phyloP scores from a whole-genome alignment of 768 basidiomycete species.

The Melanogaster broomeanus region DNA sequence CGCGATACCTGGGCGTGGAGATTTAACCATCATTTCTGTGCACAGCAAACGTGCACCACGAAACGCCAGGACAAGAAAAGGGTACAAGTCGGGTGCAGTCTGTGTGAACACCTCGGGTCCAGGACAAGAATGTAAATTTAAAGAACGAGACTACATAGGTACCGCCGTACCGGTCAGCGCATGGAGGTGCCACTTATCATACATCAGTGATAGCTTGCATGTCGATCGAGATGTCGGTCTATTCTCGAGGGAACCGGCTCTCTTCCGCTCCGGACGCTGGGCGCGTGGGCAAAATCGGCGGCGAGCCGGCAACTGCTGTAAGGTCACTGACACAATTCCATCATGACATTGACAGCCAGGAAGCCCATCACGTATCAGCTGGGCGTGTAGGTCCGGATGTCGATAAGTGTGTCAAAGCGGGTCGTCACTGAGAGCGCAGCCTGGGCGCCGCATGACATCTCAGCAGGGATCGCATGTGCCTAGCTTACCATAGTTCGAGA shows the following conservation, averaged over 20 bases:
- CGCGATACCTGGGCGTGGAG: conserved; percentile 9
- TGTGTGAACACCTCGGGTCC: neutral
- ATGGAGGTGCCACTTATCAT: neutral
- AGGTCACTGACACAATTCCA: too few relatives aligned
- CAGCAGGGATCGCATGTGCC: neutral
- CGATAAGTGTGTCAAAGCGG: neutral
- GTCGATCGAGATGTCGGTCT: neutral
- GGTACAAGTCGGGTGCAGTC: neutral
- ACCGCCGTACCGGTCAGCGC: neutral
- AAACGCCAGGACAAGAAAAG: neutral
- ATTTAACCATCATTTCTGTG: conserved; percentile 3
- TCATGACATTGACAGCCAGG: too few relatives aligned
- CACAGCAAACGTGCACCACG: conserved; percentile 9
- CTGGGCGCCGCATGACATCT: neutral
- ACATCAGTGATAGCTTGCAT: neutral
- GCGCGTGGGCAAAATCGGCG: too few relatives aligned
- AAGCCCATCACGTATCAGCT: too few relatives aligned
- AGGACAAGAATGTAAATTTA: neutral
- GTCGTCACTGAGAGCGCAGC: neutral
- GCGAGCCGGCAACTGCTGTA: too few relatives aligned
- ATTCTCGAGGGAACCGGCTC: too few relatives aligned
- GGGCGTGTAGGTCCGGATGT: neutral
- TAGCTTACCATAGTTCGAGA: neutral
- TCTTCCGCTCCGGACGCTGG: too few relatives aligned
- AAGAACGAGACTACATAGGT: neutral